These are phyloP conservation scores for Zygoascus tannicola DNA, from an alignment of 805 yeast genomes.

Conservation along the genomic window DNA sequence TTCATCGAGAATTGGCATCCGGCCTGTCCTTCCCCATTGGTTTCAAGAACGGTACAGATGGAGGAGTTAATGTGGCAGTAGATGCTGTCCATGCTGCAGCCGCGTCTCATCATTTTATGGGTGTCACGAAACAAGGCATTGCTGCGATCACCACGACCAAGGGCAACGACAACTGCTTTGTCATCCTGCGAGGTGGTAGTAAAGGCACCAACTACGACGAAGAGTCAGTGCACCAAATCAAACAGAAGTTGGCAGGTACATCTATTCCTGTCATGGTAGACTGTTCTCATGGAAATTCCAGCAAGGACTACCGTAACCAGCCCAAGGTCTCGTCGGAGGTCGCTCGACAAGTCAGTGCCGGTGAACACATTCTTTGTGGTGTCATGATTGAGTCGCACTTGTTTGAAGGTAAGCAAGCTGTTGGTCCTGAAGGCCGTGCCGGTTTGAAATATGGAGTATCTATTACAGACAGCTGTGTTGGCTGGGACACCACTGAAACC, in stretches of 20 bases:
- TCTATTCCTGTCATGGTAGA: conserved; percentile 74
- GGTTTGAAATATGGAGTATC: conserved; percentile 86
- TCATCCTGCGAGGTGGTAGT: conserved; percentile 93
- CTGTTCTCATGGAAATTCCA: conserved; percentile 96
- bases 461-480: conserved; percentile 94
- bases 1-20: conserved; percentile 94
- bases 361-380: conserved; percentile 77
- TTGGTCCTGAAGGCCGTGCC: conserved; percentile 53
- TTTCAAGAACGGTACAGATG: conserved; percentile 98
- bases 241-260: conserved; percentile 44
- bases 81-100: conserved; percentile 93
- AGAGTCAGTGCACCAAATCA: conserved; percentile 64
- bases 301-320: conserved; percentile 89
- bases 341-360: conserved; percentile 70
- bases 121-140: conserved; percentile 93
- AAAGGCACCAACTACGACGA: conserved; percentile 88
- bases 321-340: conserved; percentile 82
- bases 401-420: conserved; percentile 82
- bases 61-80: conserved; percentile 81
- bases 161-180: conserved; percentile 91
- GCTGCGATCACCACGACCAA: conserved; percentile 94
- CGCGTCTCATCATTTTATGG: conserved; percentile 89
- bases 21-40: conserved; percentile 99
- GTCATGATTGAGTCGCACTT: conserved; percentile 93
- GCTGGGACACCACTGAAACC: conserved; percentile 78